Base-by-base conservation (phyloP, 164 flowering plant genomes). In the Macadamia integrifolia region DNA sequence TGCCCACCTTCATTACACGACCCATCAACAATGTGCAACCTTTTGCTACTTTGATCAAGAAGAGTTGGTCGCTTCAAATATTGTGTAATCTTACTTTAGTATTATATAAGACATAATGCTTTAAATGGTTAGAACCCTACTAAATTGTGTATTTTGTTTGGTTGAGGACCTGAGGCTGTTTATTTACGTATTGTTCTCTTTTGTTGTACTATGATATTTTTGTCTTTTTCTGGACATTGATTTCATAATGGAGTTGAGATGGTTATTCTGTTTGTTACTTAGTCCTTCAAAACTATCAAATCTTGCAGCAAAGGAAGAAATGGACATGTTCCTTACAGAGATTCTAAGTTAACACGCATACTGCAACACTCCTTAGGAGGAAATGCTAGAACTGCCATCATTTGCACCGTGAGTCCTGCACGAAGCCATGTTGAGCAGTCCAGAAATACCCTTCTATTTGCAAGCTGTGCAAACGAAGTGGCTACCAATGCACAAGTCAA, bases 391-490 rank as follows among this genome's bases (percentile, higher is more conserved):
- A 94, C 99, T 58, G 96, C 98, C 35, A 89, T 94, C 69, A 88
- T 94, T 46, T 94, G 99, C 77, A 94, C 99, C 14, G 75, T 94
- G 87, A 90, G 94, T 72, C 99, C 99, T 48, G 96, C 97, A 46
- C 78, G 84, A 50, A 80, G 85, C 75, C 93, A 94, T 71, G 83
- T 88, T 63, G 99, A 94, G 77, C 97, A 94, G 76, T 92, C 99
- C 50, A 90, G 89, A 78, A 94, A 94, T 76, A 91, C 97, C 12
- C 90, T 94, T 59, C 78, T 88, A 52, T 94, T 94, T 77, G 99
- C 95, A 42, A 86, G 86, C 64, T 92, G 97, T 75, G 99, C 99
- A 10, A 94, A 94, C 80, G 85, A 92, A 79, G 97, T 92, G 32
- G 57, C 83, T 31, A 88, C 92, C 10, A 88, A 85, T 77, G 97